These are phyloP conservation scores for Phytophthora pseudosyringae DNA, from an alignment of 352 stramenopile genomes.

Conservation along the genomic window DNA sequence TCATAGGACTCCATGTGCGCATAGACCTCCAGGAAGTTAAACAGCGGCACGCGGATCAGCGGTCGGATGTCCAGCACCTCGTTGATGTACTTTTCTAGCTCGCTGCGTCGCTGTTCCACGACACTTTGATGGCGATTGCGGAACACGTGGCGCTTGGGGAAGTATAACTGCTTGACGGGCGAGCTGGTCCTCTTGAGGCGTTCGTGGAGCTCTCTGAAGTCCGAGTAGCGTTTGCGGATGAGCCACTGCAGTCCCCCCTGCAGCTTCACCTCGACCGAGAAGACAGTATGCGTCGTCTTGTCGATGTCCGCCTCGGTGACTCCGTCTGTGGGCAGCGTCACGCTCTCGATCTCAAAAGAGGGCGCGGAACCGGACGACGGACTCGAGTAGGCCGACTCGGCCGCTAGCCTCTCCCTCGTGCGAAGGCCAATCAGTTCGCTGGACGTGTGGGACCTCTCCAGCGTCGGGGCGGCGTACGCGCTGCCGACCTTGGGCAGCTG, in stretches of 20 bases:
- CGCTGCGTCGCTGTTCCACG: constrained; percentile 85
- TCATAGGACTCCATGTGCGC: constrained; percentile 90
- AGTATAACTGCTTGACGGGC: constrained; percentile 81
- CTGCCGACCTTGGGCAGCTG: constrained; percentile 18
- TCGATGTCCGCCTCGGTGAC: constrained; percentile 86
- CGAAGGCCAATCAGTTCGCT: constrained; percentile 73
- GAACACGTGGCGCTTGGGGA: constrained; percentile 89
- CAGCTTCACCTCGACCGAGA: constrained; percentile 80
- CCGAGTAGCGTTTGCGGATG: constrained; percentile 90
- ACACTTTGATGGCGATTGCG: constrained; percentile 84
- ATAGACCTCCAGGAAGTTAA: constrained; percentile 90
- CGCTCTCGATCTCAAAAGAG: constrained; percentile 87
- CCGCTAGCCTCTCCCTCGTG: constrained; percentile 53
- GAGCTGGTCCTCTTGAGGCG: constrained; percentile 79
- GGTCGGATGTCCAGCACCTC: constrained; percentile 83
- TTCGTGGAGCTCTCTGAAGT: constrained; percentile 89
- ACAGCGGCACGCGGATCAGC: constrained; percentile 84
- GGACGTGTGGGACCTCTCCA: constrained; percentile 77
- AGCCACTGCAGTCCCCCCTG: constrained; percentile 87
- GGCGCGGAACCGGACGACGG: constrained; percentile 49
- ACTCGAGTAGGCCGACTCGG: constrained; percentile 50
- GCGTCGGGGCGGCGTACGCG: constrained; percentile 46
- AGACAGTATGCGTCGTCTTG: constrained; percentile 83
- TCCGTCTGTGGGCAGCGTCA: constrained; percentile 65
- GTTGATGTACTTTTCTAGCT: constrained; percentile 91